Conservation (phyloP, 2,329 filamentous ascomycete genomes). For the Trichoderma koningiopsis region DNA sequence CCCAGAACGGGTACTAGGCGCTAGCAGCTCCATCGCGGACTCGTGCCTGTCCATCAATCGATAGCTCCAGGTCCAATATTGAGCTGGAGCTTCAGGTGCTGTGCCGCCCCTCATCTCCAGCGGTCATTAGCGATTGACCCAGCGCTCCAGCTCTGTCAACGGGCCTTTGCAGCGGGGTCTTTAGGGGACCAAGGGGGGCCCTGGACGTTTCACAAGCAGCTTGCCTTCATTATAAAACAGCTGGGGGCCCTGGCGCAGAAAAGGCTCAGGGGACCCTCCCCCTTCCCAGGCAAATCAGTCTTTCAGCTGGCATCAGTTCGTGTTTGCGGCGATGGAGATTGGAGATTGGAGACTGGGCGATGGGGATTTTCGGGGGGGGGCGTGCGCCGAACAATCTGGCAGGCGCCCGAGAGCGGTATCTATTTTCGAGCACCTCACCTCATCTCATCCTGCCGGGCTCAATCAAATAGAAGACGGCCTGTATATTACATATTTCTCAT, state of each 20-base stretch:
- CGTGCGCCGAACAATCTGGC: not conserved
- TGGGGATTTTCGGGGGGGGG: not conserved
- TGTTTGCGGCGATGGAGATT: not conserved
- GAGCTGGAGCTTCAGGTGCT: not conserved
- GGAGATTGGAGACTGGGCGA: not conserved
- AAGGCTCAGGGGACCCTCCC: not conserved
- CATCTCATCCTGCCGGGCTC: not conserved
- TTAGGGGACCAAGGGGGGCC: not conserved
- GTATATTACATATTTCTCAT: too few relatives aligned
- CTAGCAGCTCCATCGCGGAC: not conserved
- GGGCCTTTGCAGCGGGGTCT: conserved; percentile 5
- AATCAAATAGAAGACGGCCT: not conserved
- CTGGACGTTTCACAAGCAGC: conserved; percentile 12
- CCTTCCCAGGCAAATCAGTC: not conserved
- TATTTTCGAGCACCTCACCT: conserved; percentile 13
- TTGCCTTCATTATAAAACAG: conserved; percentile 20
- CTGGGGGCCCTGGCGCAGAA: not conserved
- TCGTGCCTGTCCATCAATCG: too few relatives aligned
- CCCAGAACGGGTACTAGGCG: not conserved
- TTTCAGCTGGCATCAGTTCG: not conserved
- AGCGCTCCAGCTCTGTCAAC: not conserved
- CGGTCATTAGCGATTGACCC: not conserved
- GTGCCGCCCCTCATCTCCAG: conserved; percentile 2
- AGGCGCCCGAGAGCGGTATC: conserved; percentile 9
- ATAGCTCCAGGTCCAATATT: not conserved